Percentiles rank a stretch among this genome's conserved stretches.
These are phyloP conservation scores for Tetrapisispora arboricola DNA, from an alignment of 805 yeast genomes.

Conservation along the genomic window DNA sequence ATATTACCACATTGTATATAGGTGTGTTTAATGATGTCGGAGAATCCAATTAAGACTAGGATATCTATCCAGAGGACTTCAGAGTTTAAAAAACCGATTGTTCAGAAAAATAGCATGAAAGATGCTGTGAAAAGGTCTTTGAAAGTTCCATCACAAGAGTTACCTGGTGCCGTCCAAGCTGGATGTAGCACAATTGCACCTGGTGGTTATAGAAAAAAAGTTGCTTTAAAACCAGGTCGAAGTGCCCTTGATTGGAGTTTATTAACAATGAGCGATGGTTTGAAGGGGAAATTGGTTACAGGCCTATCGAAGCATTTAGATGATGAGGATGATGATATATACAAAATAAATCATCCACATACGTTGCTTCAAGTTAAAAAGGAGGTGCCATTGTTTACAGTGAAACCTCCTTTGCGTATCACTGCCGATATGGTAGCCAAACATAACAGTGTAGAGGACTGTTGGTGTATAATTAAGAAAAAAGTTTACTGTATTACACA, in stretches of 20 bases:
- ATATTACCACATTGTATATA: background rate
- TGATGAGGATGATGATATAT: slow-evolving; percentile 8
- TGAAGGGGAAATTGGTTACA: slow-evolving; percentile 12
- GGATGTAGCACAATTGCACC: slow-evolving; percentile 14
- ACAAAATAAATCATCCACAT: slow-evolving; percentile 12
- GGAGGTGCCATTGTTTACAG: slow-evolving; percentile 13
- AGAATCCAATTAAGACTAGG: background rate
- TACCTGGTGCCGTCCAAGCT: slow-evolving; percentile 2
- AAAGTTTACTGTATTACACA: slow-evolving; percentile 81
- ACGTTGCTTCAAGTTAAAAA: slow-evolving; percentile 10
- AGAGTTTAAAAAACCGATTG: background rate
- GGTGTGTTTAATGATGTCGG: no score
- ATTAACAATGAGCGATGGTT: slow-evolving; percentile 10
- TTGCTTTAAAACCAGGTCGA: slow-evolving; percentile 29
- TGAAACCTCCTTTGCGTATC: slow-evolving; percentile 40
- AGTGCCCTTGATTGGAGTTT: slow-evolving; percentile 27
- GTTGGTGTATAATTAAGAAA: slow-evolving; percentile 76
- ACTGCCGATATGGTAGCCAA: slow-evolving; percentile 45
- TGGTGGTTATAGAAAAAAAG: slow-evolving; percentile 24
- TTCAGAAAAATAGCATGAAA: background rate
- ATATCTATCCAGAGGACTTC: background rate
- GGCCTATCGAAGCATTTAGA: slow-evolving; percentile 11
- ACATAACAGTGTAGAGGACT: slow-evolving; percentile 56
- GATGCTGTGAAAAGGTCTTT: background rate
- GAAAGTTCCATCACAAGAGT: background rate